These are phyloP conservation scores for Aegilops sharonensis DNA, from an alignment of 176 grass and related monocot species.

Conservation along the genomic window DNA sequence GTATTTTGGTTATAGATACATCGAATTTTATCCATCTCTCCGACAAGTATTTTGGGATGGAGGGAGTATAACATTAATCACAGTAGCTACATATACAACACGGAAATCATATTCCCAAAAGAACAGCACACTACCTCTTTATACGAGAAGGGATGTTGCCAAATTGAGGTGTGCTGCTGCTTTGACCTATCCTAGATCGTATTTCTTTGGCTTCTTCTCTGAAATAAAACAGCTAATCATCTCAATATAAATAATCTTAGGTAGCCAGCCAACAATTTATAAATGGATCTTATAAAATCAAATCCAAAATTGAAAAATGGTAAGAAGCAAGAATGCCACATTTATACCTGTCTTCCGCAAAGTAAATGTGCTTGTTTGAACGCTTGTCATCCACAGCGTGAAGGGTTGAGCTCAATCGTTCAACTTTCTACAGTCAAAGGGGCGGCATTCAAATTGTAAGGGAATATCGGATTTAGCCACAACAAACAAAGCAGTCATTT, in stretches of 20 bases:
- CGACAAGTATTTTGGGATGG: no score
- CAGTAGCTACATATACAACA: neutral
- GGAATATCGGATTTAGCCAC: neutral
- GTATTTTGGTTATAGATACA: no score
- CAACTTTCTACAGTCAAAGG: conserved; percentile 67
- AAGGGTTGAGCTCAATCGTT: conserved; percentile 69
- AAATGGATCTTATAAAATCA: neutral
- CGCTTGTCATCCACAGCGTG: conserved; percentile 67
- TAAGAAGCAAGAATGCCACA: conserved; percentile 20
- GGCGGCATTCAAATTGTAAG: conserved; percentile 6
- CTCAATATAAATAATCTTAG: neutral
- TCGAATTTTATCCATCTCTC: no score
- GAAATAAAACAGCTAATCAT: conserved; percentile 25
- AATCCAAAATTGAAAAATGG: neutral
- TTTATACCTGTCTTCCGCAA: conserved; percentile 77
- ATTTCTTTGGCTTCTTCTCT: conserved; percentile 94
- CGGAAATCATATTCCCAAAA: neutral
- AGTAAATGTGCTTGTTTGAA: conserved; percentile 80
- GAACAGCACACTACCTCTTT: conserved; percentile 53
- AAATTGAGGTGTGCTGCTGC: conserved; percentile 33
- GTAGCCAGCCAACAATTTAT: neutral
- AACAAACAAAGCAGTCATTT: neutral
- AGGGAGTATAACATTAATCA: neutral
- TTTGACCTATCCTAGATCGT: conserved; percentile 51
- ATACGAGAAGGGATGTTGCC: conserved; percentile 62